Percentiles rank a stretch among this genome's conserved stretches.
Evolutionary conservation across 148 eudicot genomes (phyloP).

Genomic region (Cornus controversa): DNA sequence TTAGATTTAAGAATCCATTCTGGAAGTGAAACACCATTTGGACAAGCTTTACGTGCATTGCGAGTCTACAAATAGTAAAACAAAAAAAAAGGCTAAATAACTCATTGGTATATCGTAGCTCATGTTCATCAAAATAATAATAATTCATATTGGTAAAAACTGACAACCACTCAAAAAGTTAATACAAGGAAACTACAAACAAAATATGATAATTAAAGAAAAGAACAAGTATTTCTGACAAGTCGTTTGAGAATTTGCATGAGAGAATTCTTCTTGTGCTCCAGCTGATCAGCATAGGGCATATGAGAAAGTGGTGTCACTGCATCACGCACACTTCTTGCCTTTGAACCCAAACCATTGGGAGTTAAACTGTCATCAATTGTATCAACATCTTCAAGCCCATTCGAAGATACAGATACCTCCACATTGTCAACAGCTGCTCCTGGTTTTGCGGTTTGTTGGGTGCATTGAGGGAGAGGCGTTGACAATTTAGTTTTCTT

Average conservation of each 20-base stretch:
- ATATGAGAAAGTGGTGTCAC: constrained; percentile 91
- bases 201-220: neutral
- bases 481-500: constrained; percentile 34
- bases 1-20: constrained; percentile 80
- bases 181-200: neutral
- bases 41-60: constrained; percentile 93
- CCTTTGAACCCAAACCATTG: constrained; percentile 40
- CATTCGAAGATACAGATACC: constrained; percentile 24
- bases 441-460: constrained; percentile 27
- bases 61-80: constrained; percentile 55
- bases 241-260: constrained; percentile 68
- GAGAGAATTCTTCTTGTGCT: constrained; percentile 74
- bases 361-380: constrained; percentile 22
- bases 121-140: constrained; percentile 2
- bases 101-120: constrained; percentile 3
- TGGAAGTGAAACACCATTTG: constrained; percentile 65
- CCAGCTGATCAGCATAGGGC: constrained; percentile 80
- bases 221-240: constrained; percentile 42
- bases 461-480: constrained; percentile 16
- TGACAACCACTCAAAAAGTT: neutral
- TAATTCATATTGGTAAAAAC: neutral
- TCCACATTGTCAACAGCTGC: constrained; percentile 18
- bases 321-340: constrained; percentile 71
- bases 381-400: constrained; percentile 39
- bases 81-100: constrained; percentile 7